Conservation (phyloP, 2,329 filamentous ascomycete species). For the Diaporthe destruens region DNA sequence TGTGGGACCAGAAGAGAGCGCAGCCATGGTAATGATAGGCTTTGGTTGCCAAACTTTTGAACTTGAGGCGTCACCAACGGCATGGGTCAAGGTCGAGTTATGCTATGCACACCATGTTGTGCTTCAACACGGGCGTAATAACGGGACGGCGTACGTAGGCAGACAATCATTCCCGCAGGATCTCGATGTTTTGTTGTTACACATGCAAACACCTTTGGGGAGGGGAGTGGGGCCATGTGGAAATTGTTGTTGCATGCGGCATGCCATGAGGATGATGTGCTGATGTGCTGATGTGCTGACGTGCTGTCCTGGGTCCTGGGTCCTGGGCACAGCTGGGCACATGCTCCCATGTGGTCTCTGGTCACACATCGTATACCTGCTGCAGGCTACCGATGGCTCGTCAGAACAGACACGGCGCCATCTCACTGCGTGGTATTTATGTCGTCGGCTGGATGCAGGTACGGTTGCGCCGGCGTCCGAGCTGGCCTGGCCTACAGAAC, state of each 20-base stretch:
- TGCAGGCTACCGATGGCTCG: slow-evolving; percentile 20
- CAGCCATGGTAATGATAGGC: no score
- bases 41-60: no score
- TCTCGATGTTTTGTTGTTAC: neutral
- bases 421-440: neutral
- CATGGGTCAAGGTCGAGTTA: no score
- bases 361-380: slow-evolving; percentile 22
- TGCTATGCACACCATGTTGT: neutral
- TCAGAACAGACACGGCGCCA: slow-evolving; percentile 5
- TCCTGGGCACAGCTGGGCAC: no score
- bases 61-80: no score
- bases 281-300: no score
- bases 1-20: neutral
- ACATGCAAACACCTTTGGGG: neutral
- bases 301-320: no score
- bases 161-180: neutral
- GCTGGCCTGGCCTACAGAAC: no score
- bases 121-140: neutral
- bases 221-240: neutral
- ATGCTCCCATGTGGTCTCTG: no score
- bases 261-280: neutral
- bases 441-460: slow-evolving; percentile 34
- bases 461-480: slow-evolving; percentile 12
- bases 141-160: neutral
- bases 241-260: neutral